These are phyloP conservation scores for Circinella minor DNA, from an alignment of 371 early-diverging fungal genomes.

Conservation along the genomic window DNA sequence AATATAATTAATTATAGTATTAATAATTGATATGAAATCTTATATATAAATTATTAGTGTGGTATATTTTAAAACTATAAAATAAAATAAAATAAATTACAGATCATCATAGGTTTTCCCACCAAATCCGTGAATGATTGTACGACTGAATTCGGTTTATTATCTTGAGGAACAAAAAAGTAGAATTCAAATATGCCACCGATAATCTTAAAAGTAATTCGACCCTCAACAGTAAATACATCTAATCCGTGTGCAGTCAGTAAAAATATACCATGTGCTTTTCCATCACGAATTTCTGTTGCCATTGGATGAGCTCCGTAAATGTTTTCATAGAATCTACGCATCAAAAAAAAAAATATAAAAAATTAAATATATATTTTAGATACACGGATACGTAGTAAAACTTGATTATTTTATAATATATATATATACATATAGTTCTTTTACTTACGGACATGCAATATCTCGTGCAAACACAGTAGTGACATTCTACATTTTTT, in stretches of 20 bases:
- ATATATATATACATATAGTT: too few species aligned
- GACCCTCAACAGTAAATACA: conserved; percentile 52
- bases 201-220: conserved; percentile 68
- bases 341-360: neutral
- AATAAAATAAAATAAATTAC: conserved; percentile 32
- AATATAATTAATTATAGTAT: neutral
- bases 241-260: conserved; percentile 82
- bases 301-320: conserved; percentile 80
- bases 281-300: conserved; percentile 67
- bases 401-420: too few species aligned
- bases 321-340: conserved; percentile 57
- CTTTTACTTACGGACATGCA: conserved; percentile 41
- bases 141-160: conserved; percentile 59
- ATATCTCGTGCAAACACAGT: conserved; percentile 67
- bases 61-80: too few species aligned
- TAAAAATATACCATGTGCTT: conserved; percentile 63
- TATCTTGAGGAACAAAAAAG: conserved; percentile 60
- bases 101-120: conserved; percentile 56
- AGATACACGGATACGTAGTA: too few species aligned
- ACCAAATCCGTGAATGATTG: conserved; percentile 72
- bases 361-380: neutral
- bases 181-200: conserved; percentile 72
- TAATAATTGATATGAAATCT: neutral
- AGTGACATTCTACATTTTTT: conserved; percentile 26
- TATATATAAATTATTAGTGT: too few species aligned